Percentiles rank a stretch among this genome's conserved stretches.
These are phyloP conservation scores for Nemania sp. DNA, from an alignment of 2,329 filamentous ascomycete genomes.

Conservation along the genomic window DNA sequence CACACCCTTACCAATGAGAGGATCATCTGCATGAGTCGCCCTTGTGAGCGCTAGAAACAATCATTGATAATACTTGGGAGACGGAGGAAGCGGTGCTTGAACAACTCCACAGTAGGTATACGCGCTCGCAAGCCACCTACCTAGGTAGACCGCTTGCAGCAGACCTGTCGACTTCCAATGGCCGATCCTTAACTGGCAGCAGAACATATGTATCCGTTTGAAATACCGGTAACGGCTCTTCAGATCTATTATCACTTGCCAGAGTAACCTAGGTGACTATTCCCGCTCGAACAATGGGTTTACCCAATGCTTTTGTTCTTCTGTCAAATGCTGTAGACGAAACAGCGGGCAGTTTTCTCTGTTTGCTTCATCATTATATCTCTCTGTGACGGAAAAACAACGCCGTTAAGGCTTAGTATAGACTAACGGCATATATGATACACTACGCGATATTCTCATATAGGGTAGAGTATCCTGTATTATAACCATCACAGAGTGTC, in stretches of 20 bases:
- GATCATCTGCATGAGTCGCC: constrained; percentile 3
- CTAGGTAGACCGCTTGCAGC: not conserved
- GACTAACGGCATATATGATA: no score
- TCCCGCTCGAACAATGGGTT: not conserved
- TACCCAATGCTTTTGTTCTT: not conserved
- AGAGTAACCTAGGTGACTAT: not conserved
- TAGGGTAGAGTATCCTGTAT: no score
- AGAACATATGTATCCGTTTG: not conserved
- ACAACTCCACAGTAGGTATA: no score
- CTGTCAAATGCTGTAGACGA: not conserved
- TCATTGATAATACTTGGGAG: not conserved
- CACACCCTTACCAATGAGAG: not conserved
- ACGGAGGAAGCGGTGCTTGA: no score
- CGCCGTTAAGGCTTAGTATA: no score
- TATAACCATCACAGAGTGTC: no score
- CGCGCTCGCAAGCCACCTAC: not conserved
- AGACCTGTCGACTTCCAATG: not conserved
- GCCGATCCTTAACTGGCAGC: no score
- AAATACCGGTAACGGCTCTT: not conserved
- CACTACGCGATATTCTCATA: no score
- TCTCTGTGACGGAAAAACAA: no score
- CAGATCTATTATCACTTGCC: not conserved
- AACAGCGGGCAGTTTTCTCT: not conserved
- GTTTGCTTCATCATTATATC: no score
- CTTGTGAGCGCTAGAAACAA: constrained; percentile 2